Percentiles rank a stretch among this genome's conserved stretches.
Conservation (phyloP, 2,329 filamentous ascomycete species). For the Ophiostoma piceae region DNA sequence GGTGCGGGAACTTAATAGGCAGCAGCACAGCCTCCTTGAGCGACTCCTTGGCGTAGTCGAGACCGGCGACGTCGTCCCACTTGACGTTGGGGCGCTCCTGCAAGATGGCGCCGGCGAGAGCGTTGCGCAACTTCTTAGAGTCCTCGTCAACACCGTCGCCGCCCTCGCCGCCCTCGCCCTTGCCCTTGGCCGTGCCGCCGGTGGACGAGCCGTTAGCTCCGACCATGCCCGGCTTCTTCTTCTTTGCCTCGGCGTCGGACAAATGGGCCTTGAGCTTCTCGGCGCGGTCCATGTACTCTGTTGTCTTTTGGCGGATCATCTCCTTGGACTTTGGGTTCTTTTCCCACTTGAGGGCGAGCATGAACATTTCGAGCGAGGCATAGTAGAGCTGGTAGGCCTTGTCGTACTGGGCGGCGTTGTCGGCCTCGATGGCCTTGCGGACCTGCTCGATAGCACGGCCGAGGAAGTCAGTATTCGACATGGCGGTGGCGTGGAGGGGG, state of each 20-base stretch:
- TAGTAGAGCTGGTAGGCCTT: slow-evolving; percentile 97
- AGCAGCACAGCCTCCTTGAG: slow-evolving; percentile 96
- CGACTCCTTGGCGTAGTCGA: slow-evolving; percentile 92
- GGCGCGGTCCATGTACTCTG: slow-evolving; percentile 96
- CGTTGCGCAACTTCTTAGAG: slow-evolving; percentile 88
- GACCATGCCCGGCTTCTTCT: slow-evolving; percentile 65
- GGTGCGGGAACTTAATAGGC: slow-evolving; percentile 95
- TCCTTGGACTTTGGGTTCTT: slow-evolving; percentile 97
- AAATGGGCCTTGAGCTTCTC: slow-evolving; percentile 96
- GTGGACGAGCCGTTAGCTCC: slow-evolving; percentile 65
- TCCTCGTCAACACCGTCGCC: slow-evolving; percentile 78
- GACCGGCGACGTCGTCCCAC: slow-evolving; percentile 96
- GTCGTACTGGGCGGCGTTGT: slow-evolving; percentile 93
- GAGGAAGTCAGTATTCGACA: slow-evolving; percentile 96
- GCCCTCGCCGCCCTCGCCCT: slow-evolving; percentile 48
- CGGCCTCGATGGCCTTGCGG: slow-evolving; percentile 94
- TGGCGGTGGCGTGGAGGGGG: slow-evolving; percentile 40
- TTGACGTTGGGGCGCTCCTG: slow-evolving; percentile 93
- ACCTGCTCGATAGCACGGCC: slow-evolving; percentile 94
- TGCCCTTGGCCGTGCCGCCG: slow-evolving; percentile 57
- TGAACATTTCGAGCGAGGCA: slow-evolving; percentile 92
- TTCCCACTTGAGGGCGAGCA: slow-evolving; percentile 99
- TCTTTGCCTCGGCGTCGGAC: slow-evolving; percentile 63
- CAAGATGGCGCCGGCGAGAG: slow-evolving; percentile 84
- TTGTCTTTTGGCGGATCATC: slow-evolving; percentile 92